phyloP scores from a whole-genome alignment of 2,329 filamentous ascomycete species.

The Chrysoporthe puriensis region DNA sequence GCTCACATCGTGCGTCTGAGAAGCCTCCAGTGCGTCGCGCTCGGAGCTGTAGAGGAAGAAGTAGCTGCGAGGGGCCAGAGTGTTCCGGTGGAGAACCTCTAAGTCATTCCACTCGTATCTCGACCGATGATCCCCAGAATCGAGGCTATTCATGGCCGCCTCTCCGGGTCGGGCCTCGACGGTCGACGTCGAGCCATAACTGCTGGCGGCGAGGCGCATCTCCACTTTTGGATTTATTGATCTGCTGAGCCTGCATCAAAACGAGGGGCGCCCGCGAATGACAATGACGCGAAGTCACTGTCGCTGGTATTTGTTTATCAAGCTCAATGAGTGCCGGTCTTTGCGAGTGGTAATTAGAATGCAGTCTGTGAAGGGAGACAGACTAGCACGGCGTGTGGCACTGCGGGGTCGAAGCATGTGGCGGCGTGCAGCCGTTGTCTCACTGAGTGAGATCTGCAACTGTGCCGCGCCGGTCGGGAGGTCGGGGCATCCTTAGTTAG shows the following conservation, averaged over 20 bases:
- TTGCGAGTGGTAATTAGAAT: too few species aligned
- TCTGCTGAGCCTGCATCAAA: neutral
- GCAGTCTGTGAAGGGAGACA: neutral
- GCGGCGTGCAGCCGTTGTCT: neutral
- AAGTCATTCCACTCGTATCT: slow-evolving; percentile 64
- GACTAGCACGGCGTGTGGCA: neutral
- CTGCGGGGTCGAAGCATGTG: neutral
- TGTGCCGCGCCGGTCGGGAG: neutral
- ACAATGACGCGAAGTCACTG: neutral
- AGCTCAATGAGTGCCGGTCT: too few species aligned
- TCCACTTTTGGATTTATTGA: neutral
- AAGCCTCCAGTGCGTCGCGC: slow-evolving; percentile 43
- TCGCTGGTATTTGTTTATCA: too few species aligned
- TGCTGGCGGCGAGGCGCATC: neutral
- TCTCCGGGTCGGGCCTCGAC: neutral
- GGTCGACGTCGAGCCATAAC: neutral
- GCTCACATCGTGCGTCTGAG: slow-evolving; percentile 46
- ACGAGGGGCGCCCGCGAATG: neutral
- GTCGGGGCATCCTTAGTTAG: neutral
- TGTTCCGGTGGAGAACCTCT: slow-evolving; percentile 61
- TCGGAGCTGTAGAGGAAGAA: slow-evolving; percentile 56
- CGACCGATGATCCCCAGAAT: neutral
- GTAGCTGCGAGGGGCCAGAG: slow-evolving; percentile 58
- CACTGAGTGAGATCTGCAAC: neutral
- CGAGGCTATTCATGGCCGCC: neutral